Base-by-base conservation (phyloP, 495 filamentous ascomycete genomes). In the Astrothelium subdiscretum region DNA sequence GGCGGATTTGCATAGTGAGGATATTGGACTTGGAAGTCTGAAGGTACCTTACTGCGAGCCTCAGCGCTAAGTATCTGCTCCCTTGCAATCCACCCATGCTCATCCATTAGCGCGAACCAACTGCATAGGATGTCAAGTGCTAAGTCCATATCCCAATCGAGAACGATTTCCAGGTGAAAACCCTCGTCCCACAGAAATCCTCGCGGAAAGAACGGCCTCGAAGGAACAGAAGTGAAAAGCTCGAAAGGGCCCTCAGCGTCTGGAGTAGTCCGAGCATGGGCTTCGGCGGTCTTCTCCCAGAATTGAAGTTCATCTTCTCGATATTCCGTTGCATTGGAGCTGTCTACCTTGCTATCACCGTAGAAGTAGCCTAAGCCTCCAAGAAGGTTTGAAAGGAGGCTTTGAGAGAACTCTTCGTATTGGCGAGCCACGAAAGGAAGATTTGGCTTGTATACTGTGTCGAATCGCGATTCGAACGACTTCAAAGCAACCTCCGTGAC, bases 171-270 rank as follows among this genome's bases (percentile, higher is more conserved):
- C 40, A 97, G 78, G 69, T 98, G 94, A 74, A 97, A 98, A 2
- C 94, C 94, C 70, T 98, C 94, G 71, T 98, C 94, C 94, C 94
- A 98, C 10, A 96, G 79, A 73, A 98, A 98, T 0, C 94, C 94
- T 69, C 94, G 78, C 0, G 94, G 95, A 72, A 98, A 98, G 80
- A 97, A 98, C 1, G 94, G 89, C 18, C 94, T 78, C 29, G 92
- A 97, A 5, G 94, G 94, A 61, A 97, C 88, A 71, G 87, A 90
- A 31, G 92, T 95, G 70, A 92, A 97, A 0, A 98, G 83, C 71
- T 95, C 88, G 62, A 86, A 87, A 3, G 92, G 90, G 0, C 89
- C 92, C 69, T 96, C 94, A 12, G 87, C 71, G 63, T 80, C 73
- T 62, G 87, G 84, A 66, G 82, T 73, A 26, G 79, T 82, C 40